Evolutionary conservation across 768 basidiomycete species (phyloP).

Genomic region (Boletus rubroflammeus): DNA sequence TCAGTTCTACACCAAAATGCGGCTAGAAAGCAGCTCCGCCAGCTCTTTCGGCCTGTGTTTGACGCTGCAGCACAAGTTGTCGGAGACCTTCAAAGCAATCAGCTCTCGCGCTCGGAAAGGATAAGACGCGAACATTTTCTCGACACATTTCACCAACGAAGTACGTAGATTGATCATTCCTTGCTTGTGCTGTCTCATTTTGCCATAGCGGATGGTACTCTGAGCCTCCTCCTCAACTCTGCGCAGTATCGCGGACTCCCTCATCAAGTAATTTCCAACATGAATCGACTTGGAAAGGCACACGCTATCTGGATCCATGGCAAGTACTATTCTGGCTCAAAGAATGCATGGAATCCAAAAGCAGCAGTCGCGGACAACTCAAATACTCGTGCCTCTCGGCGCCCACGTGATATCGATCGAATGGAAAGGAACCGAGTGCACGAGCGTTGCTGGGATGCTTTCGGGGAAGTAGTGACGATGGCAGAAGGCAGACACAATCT

Average conservation of each 20-base stretch:
- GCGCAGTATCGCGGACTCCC: slow-evolving; percentile 59
- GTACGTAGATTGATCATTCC: slow-evolving; percentile 33
- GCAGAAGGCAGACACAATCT: slow-evolving; percentile 54
- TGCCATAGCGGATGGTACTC: slow-evolving; percentile 63
- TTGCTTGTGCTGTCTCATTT: slow-evolving; percentile 9
- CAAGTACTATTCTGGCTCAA: slow-evolving; percentile 21
- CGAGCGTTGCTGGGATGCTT: slow-evolving; percentile 40
- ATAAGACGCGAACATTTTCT: slow-evolving; percentile 41
- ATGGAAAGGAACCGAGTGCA: slow-evolving; percentile 30
- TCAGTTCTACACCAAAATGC: slow-evolving; percentile 52
- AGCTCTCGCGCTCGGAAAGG: slow-evolving; percentile 28
- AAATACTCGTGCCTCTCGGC: slow-evolving; percentile 9
- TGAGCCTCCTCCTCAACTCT: slow-evolving; percentile 60
- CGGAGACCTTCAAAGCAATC: slow-evolving; percentile 36
- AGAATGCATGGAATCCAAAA: slow-evolving; percentile 40
- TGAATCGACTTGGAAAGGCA: slow-evolving; percentile 32
- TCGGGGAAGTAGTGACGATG: slow-evolving; percentile 54
- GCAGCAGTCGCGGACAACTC: slow-evolving; percentile 24
- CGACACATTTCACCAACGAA: slow-evolving; percentile 50
- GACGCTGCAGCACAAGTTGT: slow-evolving; percentile 45
- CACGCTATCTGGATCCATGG: slow-evolving; percentile 25
- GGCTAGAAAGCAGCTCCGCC: slow-evolving; percentile 43
- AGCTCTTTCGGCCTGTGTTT: slow-evolving; percentile 54
- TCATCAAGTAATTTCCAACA: slow-evolving; percentile 56
- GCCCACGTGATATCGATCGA: slow-evolving; percentile 15